These are phyloP conservation scores for Pichia heedii DNA, from an alignment of 805 yeast genomes.

Conservation along the genomic window DNA sequence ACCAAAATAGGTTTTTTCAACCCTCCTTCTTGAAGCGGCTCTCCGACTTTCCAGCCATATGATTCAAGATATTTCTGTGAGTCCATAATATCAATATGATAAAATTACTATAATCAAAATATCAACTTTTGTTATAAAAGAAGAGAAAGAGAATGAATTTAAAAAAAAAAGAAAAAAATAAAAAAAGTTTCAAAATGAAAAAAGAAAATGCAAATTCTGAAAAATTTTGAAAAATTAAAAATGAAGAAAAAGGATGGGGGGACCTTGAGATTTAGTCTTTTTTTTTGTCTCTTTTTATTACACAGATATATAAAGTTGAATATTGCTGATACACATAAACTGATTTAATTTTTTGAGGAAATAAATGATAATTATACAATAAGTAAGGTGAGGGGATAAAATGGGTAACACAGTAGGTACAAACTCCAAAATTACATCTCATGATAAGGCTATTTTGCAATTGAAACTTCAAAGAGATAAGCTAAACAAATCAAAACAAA, in stretches of 20 bases:
- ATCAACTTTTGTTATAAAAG: no score
- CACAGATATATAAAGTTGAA: no score
- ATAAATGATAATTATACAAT: no score
- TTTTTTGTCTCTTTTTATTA: no score
- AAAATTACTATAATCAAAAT: neutral
- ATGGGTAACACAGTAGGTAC: slow-evolving; percentile 27
- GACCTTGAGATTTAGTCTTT: no score
- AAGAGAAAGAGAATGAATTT: no score
- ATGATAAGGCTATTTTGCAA: slow-evolving; percentile 80
- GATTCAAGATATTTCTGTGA: slow-evolving; percentile 61
- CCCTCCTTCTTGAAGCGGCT: slow-evolving; percentile 73
- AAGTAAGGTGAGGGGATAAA: no score
- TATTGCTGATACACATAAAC: no score
- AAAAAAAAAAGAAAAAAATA: neutral
- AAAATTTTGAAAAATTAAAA: no score
- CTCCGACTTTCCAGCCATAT: slow-evolving; percentile 91
- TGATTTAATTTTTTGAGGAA: no score
- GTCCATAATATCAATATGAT: slow-evolving; percentile 28
- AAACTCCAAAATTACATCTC: slow-evolving; percentile 58
- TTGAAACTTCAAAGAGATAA: slow-evolving; percentile 84
- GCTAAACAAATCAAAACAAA: slow-evolving; percentile 60
- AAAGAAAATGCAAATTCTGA: no score
- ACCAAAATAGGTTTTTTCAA: slow-evolving; percentile 79
- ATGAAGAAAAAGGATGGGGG: no score
- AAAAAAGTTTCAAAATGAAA: neutral